Conservation (phyloP, 768 basidiomycete species). For the Podaxis sp. region DNA sequence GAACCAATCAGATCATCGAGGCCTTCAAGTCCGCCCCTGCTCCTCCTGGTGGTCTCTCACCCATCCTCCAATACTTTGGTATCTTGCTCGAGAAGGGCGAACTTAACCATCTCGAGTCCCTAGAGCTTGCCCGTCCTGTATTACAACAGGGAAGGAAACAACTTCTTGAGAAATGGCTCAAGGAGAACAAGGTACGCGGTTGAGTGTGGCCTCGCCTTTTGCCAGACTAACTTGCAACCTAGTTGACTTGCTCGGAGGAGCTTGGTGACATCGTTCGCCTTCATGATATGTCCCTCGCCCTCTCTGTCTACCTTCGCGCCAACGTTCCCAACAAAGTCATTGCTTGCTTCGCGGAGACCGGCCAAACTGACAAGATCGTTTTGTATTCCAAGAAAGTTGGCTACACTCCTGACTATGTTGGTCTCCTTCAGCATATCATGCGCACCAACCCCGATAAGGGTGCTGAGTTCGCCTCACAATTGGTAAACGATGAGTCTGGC, state of each 20-base stretch:
- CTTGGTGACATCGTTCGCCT: conserved; percentile 94
- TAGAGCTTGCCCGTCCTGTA: conserved; percentile 95
- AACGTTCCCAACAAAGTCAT: conserved; percentile 99
- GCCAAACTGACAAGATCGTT: conserved; percentile 97
- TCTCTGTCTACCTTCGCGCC: conserved; percentile 96
- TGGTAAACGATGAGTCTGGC: conserved; percentile 91
- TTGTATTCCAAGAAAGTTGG: conserved; percentile 97
- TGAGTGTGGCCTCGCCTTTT: background rate
- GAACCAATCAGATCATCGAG: conserved; percentile 94
- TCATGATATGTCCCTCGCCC: conserved; percentile 94
- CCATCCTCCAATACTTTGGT: conserved; percentile 98
- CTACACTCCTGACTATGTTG: conserved; percentile 89
- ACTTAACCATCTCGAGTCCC: conserved; percentile 92
- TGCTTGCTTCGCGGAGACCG: conserved; percentile 98
- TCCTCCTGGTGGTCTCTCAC: conserved; percentile 85
- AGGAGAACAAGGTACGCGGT: conserved; percentile 88
- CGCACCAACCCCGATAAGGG: conserved; percentile 96
- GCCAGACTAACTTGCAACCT: conserved; percentile 5
- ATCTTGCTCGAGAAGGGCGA: conserved; percentile 98
- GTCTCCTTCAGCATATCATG: conserved; percentile 93
- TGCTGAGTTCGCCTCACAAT: conserved; percentile 93
- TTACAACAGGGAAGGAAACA: conserved; percentile 96
- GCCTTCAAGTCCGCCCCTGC: conserved; percentile 96
- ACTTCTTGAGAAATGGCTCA: conserved; percentile 97
- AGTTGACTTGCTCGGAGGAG: conserved; percentile 98